phyloP scores from a whole-genome alignment of 495 filamentous ascomycete species.

The Penicillium chermesinum region DNA sequence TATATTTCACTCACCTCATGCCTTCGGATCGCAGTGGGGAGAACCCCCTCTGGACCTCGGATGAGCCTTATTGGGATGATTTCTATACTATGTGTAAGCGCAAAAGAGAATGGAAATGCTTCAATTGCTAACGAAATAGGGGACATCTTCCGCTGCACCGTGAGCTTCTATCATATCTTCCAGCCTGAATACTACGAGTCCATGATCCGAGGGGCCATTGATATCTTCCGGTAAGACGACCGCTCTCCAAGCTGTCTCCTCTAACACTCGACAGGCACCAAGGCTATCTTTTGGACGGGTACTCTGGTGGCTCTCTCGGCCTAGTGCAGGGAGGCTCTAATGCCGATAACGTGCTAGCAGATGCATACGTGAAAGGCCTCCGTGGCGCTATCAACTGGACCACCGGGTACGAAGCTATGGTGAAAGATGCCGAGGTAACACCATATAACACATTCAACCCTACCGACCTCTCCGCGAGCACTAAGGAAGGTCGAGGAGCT shows the following conservation, averaged over 20 bases:
- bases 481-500: slow-evolving; percentile 62
- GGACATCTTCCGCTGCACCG: slow-evolving; percentile 28
- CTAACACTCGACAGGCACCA: slow-evolving; percentile 31
- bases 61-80: slow-evolving; percentile 68
- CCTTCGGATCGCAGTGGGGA: slow-evolving; percentile 72
- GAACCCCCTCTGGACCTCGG: slow-evolving; percentile 62
- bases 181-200: slow-evolving; percentile 58
- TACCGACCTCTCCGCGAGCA: slow-evolving; percentile 52
- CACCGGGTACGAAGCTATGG: slow-evolving; percentile 51
- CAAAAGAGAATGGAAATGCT: too few relatives aligned
- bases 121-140: slow-evolving; percentile 24
- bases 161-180: slow-evolving; percentile 61
- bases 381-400: slow-evolving; percentile 48
- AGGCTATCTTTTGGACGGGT: slow-evolving; percentile 54
- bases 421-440: slow-evolving; percentile 70
- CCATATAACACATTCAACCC: slow-evolving; percentile 61
- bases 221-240: slow-evolving; percentile 27
- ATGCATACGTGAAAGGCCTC: slow-evolving; percentile 40
- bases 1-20: slow-evolving; percentile 63
- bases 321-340: slow-evolving; percentile 71
- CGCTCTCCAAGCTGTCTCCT: background rate
- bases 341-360: slow-evolving; percentile 44
- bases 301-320: slow-evolving; percentile 59
- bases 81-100: slow-evolving; percentile 35
- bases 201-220: slow-evolving; percentile 57